A percentile compares a stretch with the other conserved stretches of the same genome.
Conservation (phyloP, 306 rosid genomes). For the Ziziphus jujuba region DNA sequence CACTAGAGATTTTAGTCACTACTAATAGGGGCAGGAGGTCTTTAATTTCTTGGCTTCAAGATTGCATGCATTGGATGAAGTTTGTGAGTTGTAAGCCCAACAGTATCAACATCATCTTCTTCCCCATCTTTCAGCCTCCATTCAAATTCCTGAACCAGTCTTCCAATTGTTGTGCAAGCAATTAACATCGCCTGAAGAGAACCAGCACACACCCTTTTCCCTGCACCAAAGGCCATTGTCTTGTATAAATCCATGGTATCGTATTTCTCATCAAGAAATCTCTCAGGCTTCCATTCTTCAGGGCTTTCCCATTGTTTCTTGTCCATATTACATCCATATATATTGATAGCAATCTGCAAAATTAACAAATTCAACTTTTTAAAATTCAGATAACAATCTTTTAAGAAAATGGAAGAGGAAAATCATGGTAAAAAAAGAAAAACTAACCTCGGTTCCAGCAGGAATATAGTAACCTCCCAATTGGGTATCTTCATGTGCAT, state of each 20-base stretch:
- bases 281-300: slow-evolving; percentile 75
- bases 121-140: slow-evolving; percentile 74
- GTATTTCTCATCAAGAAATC: slow-evolving; percentile 67
- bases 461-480: slow-evolving; percentile 79
- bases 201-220: slow-evolving; percentile 92
- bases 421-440: background rate
- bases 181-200: slow-evolving; percentile 75
- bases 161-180: slow-evolving; percentile 59
- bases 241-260: slow-evolving; percentile 67
- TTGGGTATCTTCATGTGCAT: slow-evolving; percentile 76
- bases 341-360: slow-evolving; percentile 75
- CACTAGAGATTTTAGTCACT: too few relatives aligned
- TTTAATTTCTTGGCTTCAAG: slow-evolving; percentile 49
- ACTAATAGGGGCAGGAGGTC: too few relatives aligned
- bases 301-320: slow-evolving; percentile 67
- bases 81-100: slow-evolving; percentile 81
- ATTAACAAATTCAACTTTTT: too few relatives aligned
- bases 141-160: slow-evolving; percentile 73
- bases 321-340: slow-evolving; percentile 95
- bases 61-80: slow-evolving; percentile 61
- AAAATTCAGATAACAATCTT: background rate
- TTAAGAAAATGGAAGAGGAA: background rate
- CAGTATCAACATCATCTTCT: slow-evolving; percentile 69
- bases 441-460: slow-evolving; percentile 74
- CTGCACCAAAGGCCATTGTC: slow-evolving; percentile 97